Evolutionary conservation across 1,284 basidiomycete species (phyloP).

Genomic region (Albatrellus sp.): DNA sequence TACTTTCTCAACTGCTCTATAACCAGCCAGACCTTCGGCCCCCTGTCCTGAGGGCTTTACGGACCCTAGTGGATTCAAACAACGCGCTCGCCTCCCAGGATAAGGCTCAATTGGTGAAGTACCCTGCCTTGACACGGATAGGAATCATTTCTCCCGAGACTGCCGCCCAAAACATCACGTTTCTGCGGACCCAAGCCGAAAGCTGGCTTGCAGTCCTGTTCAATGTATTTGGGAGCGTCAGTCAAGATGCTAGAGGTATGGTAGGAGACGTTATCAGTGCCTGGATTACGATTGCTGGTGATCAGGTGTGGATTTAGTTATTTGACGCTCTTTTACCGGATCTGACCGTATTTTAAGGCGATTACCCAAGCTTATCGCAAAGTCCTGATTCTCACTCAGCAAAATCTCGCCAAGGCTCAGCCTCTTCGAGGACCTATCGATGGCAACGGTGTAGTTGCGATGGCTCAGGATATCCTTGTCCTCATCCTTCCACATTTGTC

Average conservation of each 20-base stretch:
- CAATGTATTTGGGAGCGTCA: conserved; percentile 88
- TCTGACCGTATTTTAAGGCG: conserved; percentile 35
- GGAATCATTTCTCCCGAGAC: conserved; percentile 34
- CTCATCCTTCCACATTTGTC: conserved; percentile 77
- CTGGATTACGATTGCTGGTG: conserved; percentile 79
- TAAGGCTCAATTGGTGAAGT: conserved; percentile 17
- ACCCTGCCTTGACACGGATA: conserved; percentile 22
- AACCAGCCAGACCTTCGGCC: conserved; percentile 77
- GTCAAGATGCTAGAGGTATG: conserved; percentile 64
- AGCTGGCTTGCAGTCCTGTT: conserved; percentile 93
- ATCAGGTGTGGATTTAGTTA: conserved; percentile 34
- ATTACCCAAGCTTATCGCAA: conserved; percentile 74
- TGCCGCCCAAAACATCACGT: conserved; percentile 59
- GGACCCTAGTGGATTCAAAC: conserved; percentile 71
- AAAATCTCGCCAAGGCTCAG: conserved; percentile 41
- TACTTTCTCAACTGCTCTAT: conserved; percentile 89
- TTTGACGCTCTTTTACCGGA: background rate
- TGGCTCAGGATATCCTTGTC: conserved; percentile 84
- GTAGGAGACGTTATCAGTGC: conserved; percentile 83
- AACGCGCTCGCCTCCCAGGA: conserved; percentile 29
- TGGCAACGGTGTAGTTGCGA: conserved; percentile 49
- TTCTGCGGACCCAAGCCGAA: conserved; percentile 71
- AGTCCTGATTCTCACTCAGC: conserved; percentile 66
- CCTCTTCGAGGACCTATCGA: conserved; percentile 25
- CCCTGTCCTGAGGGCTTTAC: conserved; percentile 73